These are phyloP conservation scores for Rusavskia elegans DNA, from an alignment of 495 filamentous ascomycete species.

Conservation along the genomic window DNA sequence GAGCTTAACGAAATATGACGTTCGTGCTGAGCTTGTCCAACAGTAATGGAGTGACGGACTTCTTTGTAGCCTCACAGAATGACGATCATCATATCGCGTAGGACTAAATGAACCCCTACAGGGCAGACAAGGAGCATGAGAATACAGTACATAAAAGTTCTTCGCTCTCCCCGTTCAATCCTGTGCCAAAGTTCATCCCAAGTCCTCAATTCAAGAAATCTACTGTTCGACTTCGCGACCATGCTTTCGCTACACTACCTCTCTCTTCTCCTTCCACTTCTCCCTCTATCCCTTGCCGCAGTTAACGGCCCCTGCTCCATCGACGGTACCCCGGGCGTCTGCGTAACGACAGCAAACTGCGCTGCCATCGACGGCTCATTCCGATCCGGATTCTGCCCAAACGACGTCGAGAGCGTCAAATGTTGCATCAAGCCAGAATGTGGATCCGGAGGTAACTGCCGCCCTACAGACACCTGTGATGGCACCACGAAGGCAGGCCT, in stretches of 20 bases:
- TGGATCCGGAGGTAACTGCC: conserved; percentile 2
- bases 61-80: too few species aligned
- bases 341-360: conserved; percentile 1
- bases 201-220: too few species aligned
- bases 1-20: too few species aligned
- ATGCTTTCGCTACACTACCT: not conserved
- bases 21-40: too few species aligned
- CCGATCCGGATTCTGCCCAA: conserved; percentile 1
- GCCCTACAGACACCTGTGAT: not conserved
- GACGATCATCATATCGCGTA: too few species aligned
- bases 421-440: conserved; percentile 5
- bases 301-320: conserved; percentile 5
- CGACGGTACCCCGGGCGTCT: conserved; percentile 2
- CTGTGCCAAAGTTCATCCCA: too few species aligned
- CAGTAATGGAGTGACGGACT: too few species aligned
- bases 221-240: too few species aligned
- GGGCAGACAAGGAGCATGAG: too few species aligned
- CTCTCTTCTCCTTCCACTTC: not conserved
- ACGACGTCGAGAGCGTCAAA: conserved; percentile 2
- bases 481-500: not conserved
- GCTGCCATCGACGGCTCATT: not conserved
- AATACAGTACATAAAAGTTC: too few species aligned
- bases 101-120: too few species aligned
- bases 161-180: too few species aligned
- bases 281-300: not conserved